These are phyloP conservation scores for Fusarium concolor DNA, from an alignment of 2,329 filamentous ascomycete genomes.

Conservation along the genomic window DNA sequence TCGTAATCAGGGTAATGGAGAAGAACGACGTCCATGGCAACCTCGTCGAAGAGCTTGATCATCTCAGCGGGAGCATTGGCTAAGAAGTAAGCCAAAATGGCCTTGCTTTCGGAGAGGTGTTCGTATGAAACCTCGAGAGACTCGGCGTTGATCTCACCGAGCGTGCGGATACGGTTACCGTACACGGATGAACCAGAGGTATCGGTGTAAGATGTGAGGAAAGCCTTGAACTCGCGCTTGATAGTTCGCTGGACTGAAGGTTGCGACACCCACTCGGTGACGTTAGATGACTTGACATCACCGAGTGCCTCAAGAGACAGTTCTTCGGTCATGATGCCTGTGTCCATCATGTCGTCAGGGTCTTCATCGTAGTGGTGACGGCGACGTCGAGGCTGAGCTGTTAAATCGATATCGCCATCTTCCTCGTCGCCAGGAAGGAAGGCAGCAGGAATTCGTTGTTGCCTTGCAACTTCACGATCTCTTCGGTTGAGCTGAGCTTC, in stretches of 20 bases:
- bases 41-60: constrained; percentile 94
- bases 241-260: constrained; percentile 92
- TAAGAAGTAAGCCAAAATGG: constrained; percentile 93
- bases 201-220: constrained; percentile 95
- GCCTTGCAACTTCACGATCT: constrained; percentile 76
- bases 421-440: constrained; percentile 87
- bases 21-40: constrained; percentile 95
- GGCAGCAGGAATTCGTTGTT: constrained; percentile 72
- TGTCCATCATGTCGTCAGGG: constrained; percentile 89
- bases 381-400: constrained; percentile 84
- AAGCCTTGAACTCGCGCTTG: constrained; percentile 96
- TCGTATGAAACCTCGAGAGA: constrained; percentile 96
- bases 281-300: constrained; percentile 91
- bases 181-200: constrained; percentile 91
- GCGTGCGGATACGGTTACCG: constrained; percentile 89
- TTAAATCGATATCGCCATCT: constrained; percentile 85
- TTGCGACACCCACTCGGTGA: constrained; percentile 95
- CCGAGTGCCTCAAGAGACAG: constrained; percentile 90
- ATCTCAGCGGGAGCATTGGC: constrained; percentile 97
- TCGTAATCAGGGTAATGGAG: constrained; percentile 98
- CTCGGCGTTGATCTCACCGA: constrained; percentile 98
- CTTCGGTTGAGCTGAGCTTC: constrained; percentile 79
- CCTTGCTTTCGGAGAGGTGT: constrained; percentile 89
- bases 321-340: constrained; percentile 95
- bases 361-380: constrained; percentile 96